Percentiles rank a stretch among this genome's conserved stretches.
phyloP scores from a whole-genome alignment of 495 filamentous ascomycete species.

The Bombardia bombarda region DNA sequence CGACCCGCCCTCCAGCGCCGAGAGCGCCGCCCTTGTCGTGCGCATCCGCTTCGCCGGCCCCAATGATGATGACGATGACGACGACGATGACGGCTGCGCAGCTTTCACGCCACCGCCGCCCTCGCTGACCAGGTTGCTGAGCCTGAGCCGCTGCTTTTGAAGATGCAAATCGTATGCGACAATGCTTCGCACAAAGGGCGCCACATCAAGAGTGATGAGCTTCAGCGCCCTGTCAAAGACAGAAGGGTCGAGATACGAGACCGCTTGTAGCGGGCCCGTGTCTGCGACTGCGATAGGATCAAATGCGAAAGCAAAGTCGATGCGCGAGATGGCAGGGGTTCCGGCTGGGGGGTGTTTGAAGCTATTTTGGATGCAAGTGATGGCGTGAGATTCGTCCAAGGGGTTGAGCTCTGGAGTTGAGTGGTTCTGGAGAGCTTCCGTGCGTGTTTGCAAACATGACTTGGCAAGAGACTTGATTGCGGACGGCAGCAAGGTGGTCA shows the following conservation, averaged over 20 bases:
- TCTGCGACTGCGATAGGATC: slow-evolving; percentile 47
- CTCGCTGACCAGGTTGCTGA: slow-evolving; percentile 54
- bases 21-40: slow-evolving; percentile 71
- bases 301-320: slow-evolving; percentile 44
- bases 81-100: slow-evolving; percentile 38
- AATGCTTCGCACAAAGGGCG: slow-evolving; percentile 76
- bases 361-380: slow-evolving; percentile 19
- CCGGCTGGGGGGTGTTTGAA: slow-evolving; percentile 14
- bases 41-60: slow-evolving; percentile 63
- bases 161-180: slow-evolving; percentile 64
- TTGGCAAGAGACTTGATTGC: slow-evolving; percentile 30
- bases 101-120: slow-evolving; percentile 36
- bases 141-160: slow-evolving; percentile 53
- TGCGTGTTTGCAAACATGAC: slow-evolving; percentile 17
- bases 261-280: slow-evolving; percentile 21
- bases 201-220: slow-evolving; percentile 64
- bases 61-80: no score
- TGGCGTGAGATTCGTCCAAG: slow-evolving; percentile 21
- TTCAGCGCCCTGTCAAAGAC: slow-evolving; percentile 61
- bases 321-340: slow-evolving; percentile 20
- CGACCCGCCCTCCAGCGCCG: slow-evolving; percentile 73
- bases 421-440: neutral
- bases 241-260: slow-evolving; percentile 44
- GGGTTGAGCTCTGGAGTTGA: slow-evolving; percentile 6
- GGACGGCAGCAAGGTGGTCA: slow-evolving; percentile 15